phyloP scores from a whole-genome alignment of 768 basidiomycete genomes.

The Russula sp. region DNA sequence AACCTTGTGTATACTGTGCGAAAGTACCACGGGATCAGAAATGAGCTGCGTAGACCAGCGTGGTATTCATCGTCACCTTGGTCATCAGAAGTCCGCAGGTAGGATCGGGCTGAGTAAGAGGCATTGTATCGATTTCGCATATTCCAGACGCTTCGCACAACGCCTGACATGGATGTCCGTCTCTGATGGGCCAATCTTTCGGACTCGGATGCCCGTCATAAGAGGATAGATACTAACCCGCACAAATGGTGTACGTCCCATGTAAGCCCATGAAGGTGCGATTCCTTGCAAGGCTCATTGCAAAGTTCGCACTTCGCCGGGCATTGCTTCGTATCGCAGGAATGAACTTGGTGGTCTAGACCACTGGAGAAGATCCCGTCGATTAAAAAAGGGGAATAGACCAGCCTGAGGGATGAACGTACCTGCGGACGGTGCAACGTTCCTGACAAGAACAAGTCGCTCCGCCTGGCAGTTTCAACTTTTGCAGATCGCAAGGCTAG shows the following conservation, averaged over 20 bases:
- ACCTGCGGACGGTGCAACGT: no score
- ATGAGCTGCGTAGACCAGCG: background rate
- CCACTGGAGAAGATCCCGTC: no score
- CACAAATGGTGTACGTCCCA: slow-evolving; percentile 44
- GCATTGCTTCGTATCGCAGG: slow-evolving; percentile 47
- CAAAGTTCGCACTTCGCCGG: slow-evolving; percentile 52
- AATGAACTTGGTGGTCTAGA: slow-evolving; percentile 40
- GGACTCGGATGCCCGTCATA: no score
- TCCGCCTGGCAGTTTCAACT: no score
- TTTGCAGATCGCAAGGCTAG: no score
- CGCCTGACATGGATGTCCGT: slow-evolving; percentile 44
- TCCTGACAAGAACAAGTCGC: no score
- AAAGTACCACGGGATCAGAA: background rate
- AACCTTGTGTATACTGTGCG: slow-evolving; percentile 49
- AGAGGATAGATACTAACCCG: slow-evolving; percentile 38
- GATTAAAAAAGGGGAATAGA: no score
- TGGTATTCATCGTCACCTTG: slow-evolving; percentile 37
- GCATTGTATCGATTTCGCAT: slow-evolving; percentile 53
- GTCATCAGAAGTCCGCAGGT: slow-evolving; percentile 54
- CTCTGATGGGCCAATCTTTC: slow-evolving; percentile 30
- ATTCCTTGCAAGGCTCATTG: slow-evolving; percentile 44
- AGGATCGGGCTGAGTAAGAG: slow-evolving; percentile 51
- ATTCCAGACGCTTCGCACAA: slow-evolving; percentile 43
- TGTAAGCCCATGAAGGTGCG: slow-evolving; percentile 48
- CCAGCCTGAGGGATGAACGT: no score